Evolutionary conservation across 2,329 filamentous ascomycete genomes (phyloP).

Genomic region (Ambrosiella beaveri): DNA sequence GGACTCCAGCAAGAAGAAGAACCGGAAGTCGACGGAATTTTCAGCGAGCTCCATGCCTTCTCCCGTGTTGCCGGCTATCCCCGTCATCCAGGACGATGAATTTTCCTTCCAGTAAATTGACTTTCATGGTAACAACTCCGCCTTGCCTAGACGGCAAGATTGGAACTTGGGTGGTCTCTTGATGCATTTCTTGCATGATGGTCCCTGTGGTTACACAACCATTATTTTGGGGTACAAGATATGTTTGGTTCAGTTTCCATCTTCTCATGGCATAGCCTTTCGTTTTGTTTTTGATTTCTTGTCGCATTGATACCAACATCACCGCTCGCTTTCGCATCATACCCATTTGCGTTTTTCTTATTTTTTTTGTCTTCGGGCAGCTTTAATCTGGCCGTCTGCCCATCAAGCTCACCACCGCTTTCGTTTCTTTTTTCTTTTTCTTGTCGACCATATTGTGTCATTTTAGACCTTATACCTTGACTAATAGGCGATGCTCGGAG

Average conservation of each 20-base stretch:
- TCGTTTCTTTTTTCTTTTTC: neutral
- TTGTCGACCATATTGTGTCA: neutral
- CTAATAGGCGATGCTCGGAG: conserved; percentile 5
- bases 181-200: too few relatives aligned
- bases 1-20: conserved; percentile 5
- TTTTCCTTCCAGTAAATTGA: neutral
- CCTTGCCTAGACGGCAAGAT: neutral
- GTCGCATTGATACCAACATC: conserved; percentile 8
- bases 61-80: conserved; percentile 9
- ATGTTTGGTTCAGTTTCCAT: too few relatives aligned
- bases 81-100: conserved; percentile 5
- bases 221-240: neutral
- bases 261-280: neutral
- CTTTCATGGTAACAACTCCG: neutral
- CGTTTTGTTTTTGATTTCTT: neutral
- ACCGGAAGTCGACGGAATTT: neutral
- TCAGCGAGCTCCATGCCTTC: conserved; percentile 1
- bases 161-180: neutral
- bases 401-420: neutral
- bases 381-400: neutral
- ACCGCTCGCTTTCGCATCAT: conserved; percentile 4
- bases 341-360: conserved; percentile 6
- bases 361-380: conserved; percentile 1
- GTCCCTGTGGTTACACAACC: neutral
- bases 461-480: conserved; percentile 1